A percentile compares a stretch with the other conserved stretches of the same genome.
Evolutionary conservation across 2,329 filamentous ascomycete genomes (phyloP).

Genomic region (Apiospora phragmitis): DNA sequence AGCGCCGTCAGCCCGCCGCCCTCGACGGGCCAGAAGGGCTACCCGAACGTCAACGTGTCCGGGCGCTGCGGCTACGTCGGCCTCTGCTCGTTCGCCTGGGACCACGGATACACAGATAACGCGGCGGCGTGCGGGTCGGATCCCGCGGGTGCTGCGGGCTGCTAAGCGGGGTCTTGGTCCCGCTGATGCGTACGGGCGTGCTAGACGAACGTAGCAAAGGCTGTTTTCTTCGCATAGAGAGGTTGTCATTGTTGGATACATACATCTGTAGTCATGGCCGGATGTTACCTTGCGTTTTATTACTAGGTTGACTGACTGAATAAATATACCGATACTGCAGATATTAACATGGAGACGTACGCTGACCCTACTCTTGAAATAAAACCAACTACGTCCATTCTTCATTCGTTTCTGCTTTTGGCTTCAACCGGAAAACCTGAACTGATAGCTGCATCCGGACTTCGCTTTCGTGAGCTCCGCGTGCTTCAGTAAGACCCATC

Average conservation of each 20-base stretch:
- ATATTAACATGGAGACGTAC: neutral
- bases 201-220: no score
- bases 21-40: conserved; percentile 17
- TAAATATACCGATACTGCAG: no score
- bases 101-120: conserved; percentile 19
- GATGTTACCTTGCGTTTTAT: neutral
- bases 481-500: neutral
- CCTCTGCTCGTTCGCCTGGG: conserved; percentile 21
- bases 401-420: neutral
- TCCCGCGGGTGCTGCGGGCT: conserved; percentile 12
- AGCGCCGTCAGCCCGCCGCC: conserved; percentile 11
- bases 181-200: no score
- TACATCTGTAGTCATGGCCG: neutral
- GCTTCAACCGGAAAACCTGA: neutral
- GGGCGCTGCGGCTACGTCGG: conserved; percentile 20
- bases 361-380: neutral
- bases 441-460: neutral
- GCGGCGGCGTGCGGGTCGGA: conserved; percentile 15
- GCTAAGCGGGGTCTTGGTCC: neutral
- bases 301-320: no score
- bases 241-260: neutral
- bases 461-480: neutral
- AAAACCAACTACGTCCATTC: neutral
- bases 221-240: neutral
- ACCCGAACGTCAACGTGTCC: conserved; percentile 17